Evolutionary conservation across 1,284 basidiomycete genomes (phyloP).

Genomic region (Pulveroboletus sp.): DNA sequence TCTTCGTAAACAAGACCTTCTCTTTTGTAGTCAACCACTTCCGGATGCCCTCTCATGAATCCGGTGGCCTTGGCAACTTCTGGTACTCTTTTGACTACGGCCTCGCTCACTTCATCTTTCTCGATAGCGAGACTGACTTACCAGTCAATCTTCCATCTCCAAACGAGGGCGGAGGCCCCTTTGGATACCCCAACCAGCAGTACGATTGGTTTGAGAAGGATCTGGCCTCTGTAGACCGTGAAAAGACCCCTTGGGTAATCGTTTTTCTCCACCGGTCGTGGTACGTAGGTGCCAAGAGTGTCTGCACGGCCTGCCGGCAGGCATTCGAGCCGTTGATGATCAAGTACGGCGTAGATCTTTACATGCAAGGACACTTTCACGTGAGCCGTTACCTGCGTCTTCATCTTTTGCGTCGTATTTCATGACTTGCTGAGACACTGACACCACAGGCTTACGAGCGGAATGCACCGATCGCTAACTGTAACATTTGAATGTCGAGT

Average conservation of each 20-base stretch:
- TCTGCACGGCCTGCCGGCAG: conserved; percentile 28
- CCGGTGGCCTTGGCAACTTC: conserved; percentile 31
- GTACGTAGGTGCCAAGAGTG: conserved; percentile 22
- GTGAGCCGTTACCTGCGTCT: conserved; percentile 1
- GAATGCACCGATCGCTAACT: conserved; percentile 32
- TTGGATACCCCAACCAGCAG: conserved; percentile 31
- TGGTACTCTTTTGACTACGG: conserved; percentile 37
- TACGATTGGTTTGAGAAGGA: conserved; percentile 31
- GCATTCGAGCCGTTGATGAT: conserved; percentile 35
- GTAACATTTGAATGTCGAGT: background rate
- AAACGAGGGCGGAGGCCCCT: conserved; percentile 25
- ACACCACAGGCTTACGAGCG: conserved; percentile 27
- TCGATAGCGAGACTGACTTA: conserved; percentile 30
- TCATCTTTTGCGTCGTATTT: background rate
- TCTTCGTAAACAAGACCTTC: background rate
- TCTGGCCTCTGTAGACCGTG: conserved; percentile 28
- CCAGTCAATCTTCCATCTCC: conserved; percentile 28
- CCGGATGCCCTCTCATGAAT: conserved; percentile 32
- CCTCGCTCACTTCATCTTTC: conserved; percentile 29
- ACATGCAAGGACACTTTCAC: conserved; percentile 35
- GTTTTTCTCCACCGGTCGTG: conserved; percentile 34
- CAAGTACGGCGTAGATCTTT: conserved; percentile 35
- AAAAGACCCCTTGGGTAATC: conserved; percentile 30
- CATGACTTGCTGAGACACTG: background rate
- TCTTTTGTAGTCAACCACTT: conserved; percentile 29